phyloP scores from a whole-genome alignment of 331 rosid genomes.

The Arachis monticola region DNA sequence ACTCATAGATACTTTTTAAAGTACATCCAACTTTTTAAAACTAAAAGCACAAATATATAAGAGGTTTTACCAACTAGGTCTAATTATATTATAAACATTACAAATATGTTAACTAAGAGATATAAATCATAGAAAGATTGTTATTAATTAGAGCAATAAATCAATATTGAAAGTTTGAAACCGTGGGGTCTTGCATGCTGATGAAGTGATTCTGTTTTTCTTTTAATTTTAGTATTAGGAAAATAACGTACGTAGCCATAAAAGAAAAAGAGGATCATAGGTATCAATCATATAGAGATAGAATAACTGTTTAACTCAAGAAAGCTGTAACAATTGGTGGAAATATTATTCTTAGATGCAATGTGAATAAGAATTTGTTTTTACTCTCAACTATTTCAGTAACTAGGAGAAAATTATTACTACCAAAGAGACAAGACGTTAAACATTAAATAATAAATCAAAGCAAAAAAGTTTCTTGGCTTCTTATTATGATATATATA shows the following conservation, averaged over 20 bases:
- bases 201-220: neutral
- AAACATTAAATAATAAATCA: too few relatives aligned
- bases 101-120: neutral
- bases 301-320: neutral
- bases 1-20: too few relatives aligned
- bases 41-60: too few relatives aligned
- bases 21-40: too few relatives aligned
- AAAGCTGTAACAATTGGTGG: neutral
- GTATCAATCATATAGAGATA: constrained; percentile 3
- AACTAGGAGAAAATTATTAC: too few relatives aligned
- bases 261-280: neutral
- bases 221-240: neutral
- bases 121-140: too few relatives aligned
- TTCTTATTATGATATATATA: too few relatives aligned
- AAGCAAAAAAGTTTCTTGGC: too few relatives aligned
- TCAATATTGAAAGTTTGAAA: neutral
- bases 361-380: neutral
- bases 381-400: too few relatives aligned
- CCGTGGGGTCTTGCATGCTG: constrained; percentile 15
- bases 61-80: too few relatives aligned
- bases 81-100: too few relatives aligned
- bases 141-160: neutral
- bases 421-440: too few relatives aligned
- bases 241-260: constrained; percentile 5
- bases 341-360: neutral